Evolutionary conservation across 768 basidiomycete species (phyloP), one percentile per base, ranked within the genome.

Genomic region (Tubosaeta sp.): DNA sequence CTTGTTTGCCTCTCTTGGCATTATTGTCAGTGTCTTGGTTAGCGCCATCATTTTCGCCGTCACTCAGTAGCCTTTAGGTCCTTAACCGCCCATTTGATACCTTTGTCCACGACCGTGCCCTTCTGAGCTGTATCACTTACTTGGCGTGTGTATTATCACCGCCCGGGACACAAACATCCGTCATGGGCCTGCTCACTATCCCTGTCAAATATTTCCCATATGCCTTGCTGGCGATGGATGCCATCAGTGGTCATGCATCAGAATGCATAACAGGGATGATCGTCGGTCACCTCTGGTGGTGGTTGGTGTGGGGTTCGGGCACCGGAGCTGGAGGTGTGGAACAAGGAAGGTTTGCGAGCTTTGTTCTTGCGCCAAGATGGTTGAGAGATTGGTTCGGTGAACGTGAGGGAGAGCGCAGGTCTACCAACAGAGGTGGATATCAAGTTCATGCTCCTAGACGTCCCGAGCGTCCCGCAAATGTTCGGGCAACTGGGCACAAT

Each of bases 271-370:
- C 84, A 0, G 92, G 92, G 8, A 77, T 86, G 32, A 76, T 89
- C 31, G 79, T 85, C 3, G 91, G 91, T 0, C 90, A 94, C 64
- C 65, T 80, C 9, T 93, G 89, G 87, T 91, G 85, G 83, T 88
- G 83, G 84, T 63, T 72, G 25, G 75, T 89, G 8, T 84, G 83
- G 76, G 78, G 80, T 25, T 52, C 66, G 9, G 71, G 72, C 31
- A 71, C 67, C 16, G 63, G 74, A n/a, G 76, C 65, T 60, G 61
- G 77, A 26, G 76, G 68, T 33, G 46, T 58, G 35, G 66, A 68
- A 17, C 62, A 56, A 31, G 75, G 82, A 1, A 59, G 66, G 9
- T 66, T 81, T 52, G 68, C 68, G 16, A 37, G 51, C 19, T 75
- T 65, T 51, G 81, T 70, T n/a, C 67, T 57, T 42, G 87, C 85